These are phyloP conservation scores for Thozetella sp. DNA, from an alignment of 495 filamentous ascomycete genomes.

Conservation along the genomic window DNA sequence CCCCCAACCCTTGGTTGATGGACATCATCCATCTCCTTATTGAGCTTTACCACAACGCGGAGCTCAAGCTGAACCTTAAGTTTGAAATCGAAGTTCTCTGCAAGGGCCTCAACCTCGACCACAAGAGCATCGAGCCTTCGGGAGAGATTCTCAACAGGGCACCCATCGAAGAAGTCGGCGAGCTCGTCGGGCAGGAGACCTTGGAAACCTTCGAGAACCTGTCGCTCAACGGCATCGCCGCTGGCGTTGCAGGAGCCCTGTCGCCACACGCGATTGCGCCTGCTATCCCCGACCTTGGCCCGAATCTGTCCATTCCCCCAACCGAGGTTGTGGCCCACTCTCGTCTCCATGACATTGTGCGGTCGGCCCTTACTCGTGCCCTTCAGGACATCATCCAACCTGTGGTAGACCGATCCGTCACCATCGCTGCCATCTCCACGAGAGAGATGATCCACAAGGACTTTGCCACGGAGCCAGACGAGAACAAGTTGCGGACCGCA, in stretches of 20 bases:
- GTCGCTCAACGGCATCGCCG: constrained; percentile 69
- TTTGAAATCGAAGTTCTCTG: constrained; percentile 98
- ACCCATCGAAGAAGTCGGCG: constrained; percentile 62
- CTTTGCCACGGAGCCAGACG: constrained; percentile 89
- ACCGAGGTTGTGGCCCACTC: constrained; percentile 72
- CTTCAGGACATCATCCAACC: constrained; percentile 94
- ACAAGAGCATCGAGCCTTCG: constrained; percentile 84
- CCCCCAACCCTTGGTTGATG: constrained; percentile 97
- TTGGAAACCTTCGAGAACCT: constrained; percentile 80
- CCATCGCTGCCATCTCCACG: constrained; percentile 95
- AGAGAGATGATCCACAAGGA: constrained; percentile 93
- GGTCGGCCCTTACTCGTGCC: constrained; percentile 80
- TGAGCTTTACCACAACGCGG: constrained; percentile 90
- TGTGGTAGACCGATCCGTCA: constrained; percentile 95
- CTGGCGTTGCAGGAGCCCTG: constrained; percentile 69
- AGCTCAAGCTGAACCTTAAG: constrained; percentile 91
- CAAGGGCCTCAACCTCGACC: constrained; percentile 84
- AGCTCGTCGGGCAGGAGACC: constrained; percentile 40
- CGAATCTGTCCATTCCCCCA: constrained; percentile 72
- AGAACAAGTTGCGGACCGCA: constrained; percentile 78
- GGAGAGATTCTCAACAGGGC: constrained; percentile 76
- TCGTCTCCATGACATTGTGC: constrained; percentile 79
- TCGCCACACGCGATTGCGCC: constrained; percentile 73
- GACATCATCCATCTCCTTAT: constrained; percentile 86
- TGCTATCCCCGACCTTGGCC: constrained; percentile 76